These are phyloP conservation scores for Paramecium bursaria DNA, from an alignment of 73 alveolate genomes.

Conservation along the genomic window DNA sequence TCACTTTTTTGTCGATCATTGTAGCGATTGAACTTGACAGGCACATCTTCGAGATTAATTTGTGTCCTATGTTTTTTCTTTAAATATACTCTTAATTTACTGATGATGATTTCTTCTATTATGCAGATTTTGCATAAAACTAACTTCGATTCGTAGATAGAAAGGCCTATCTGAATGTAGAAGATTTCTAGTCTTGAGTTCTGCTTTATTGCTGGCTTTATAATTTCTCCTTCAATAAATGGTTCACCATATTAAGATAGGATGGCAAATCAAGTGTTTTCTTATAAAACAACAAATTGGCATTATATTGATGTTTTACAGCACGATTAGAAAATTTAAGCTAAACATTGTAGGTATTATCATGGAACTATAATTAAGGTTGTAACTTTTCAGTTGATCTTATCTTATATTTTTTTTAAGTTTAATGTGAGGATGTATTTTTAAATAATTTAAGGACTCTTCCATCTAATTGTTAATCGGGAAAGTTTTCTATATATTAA, in stretches of 20 bases:
- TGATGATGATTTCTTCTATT: not conserved
- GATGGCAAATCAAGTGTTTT: slow-evolving; percentile 40
- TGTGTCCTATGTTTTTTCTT: slow-evolving; percentile 2
- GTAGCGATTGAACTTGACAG: not conserved
- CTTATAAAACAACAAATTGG: slow-evolving; percentile 31
- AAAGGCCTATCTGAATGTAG: no score
- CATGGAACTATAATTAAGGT: not conserved
- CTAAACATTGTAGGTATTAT: not conserved
- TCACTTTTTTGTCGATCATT: not conserved
- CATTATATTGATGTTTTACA: slow-evolving; percentile 37
- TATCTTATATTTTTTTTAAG: not conserved
- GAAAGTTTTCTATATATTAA: slow-evolving; percentile 2
- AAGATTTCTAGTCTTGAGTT: not conserved
- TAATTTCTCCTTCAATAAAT: no score
- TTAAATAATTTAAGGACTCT: slow-evolving; percentile 13
- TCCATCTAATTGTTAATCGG: slow-evolving; percentile 49
- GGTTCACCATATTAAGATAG: not conserved
- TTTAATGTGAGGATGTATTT: not conserved
- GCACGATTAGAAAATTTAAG: slow-evolving; percentile 12
- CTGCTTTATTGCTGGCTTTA: not conserved
- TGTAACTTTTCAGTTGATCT: not conserved
- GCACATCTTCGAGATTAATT: not conserved
- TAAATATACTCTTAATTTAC: slow-evolving; percentile 11
- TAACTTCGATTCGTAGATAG: no score
- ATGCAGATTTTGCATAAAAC: no score